These are phyloP conservation scores for Rhizopogon vesiculosus DNA, from an alignment of 768 basidiomycete genomes.

Conservation along the genomic window DNA sequence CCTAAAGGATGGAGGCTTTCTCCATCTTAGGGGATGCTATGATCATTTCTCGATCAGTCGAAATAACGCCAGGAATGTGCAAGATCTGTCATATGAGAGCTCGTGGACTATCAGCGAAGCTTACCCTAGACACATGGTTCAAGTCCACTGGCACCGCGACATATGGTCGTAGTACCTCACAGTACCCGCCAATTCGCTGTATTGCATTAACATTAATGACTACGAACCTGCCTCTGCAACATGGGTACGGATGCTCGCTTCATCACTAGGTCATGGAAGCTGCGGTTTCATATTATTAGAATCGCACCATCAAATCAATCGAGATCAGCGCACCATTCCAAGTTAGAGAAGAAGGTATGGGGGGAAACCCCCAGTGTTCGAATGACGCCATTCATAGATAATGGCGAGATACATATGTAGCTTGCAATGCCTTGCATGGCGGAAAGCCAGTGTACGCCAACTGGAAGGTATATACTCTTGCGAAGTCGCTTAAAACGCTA, in stretches of 20 bases:
- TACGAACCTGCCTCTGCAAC: not conserved
- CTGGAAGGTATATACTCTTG: too few species aligned
- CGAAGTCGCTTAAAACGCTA: too few species aligned
- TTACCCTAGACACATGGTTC: not conserved
- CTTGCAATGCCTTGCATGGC: not conserved
- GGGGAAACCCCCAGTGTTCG: not conserved
- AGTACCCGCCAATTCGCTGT: not conserved
- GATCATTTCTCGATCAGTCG: not conserved
- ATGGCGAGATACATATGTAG: not conserved
- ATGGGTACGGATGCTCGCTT: not conserved
- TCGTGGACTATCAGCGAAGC: not conserved
- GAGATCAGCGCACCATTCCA: slow-evolving; percentile 1
- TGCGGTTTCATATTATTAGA: not conserved
- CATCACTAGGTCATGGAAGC: not conserved
- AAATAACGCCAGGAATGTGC: not conserved
- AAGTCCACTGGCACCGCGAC: not conserved
- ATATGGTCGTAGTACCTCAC: not conserved
- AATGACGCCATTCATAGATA: not conserved
- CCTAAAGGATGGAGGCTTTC: not conserved
- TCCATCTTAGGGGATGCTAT: not conserved
- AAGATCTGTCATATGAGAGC: not conserved
- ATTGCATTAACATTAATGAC: not conserved
- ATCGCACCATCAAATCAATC: not conserved
- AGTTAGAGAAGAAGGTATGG: not conserved
- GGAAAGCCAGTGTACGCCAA: not conserved